Percentiles rank a stretch among this genome's conserved stretches.
Conservation (phyloP, 75 land plant genomes). For the Sequoia sempervirens region DNA sequence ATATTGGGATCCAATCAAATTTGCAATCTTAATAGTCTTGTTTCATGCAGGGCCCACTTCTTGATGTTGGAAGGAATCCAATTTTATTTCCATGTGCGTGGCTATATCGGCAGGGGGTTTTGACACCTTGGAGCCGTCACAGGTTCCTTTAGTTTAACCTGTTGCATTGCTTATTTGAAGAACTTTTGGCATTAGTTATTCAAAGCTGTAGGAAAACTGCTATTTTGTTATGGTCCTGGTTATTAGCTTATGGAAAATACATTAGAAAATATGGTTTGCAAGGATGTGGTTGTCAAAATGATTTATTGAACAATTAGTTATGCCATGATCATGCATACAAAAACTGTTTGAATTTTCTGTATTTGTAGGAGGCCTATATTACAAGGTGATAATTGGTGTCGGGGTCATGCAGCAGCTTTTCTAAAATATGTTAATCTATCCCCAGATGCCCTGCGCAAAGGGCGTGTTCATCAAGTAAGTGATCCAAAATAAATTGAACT, state of each 20-base stretch:
- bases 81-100: slow-evolving; percentile 81
- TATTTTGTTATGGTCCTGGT: background rate
- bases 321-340: background rate
- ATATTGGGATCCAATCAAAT: background rate
- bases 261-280: background rate
- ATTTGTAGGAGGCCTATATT: slow-evolving; percentile 61
- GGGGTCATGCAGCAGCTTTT: slow-evolving; percentile 94
- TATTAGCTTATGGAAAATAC: background rate
- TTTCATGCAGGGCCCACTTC: slow-evolving; percentile 67
- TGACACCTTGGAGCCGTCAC: slow-evolving; percentile 73
- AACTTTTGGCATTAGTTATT: background rate
- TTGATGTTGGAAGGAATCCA: slow-evolving; percentile 83
- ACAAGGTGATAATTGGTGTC: slow-evolving; percentile 96
- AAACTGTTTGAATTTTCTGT: background rate
- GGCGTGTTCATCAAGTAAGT: slow-evolving; percentile 71
- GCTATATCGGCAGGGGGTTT: slow-evolving; percentile 81
- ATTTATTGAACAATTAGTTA: background rate
- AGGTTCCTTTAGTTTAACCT: slow-evolving; percentile 40
- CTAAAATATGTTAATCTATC: slow-evolving; percentile 48
- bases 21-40: background rate
- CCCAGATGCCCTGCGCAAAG: slow-evolving; percentile 61
- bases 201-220: background rate
- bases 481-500: background rate
- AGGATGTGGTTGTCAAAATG: background rate
- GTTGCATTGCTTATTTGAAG: background rate